Conservation (phyloP, 768 basidiomycete genomes). For the Lentinula edodes region DNA sequence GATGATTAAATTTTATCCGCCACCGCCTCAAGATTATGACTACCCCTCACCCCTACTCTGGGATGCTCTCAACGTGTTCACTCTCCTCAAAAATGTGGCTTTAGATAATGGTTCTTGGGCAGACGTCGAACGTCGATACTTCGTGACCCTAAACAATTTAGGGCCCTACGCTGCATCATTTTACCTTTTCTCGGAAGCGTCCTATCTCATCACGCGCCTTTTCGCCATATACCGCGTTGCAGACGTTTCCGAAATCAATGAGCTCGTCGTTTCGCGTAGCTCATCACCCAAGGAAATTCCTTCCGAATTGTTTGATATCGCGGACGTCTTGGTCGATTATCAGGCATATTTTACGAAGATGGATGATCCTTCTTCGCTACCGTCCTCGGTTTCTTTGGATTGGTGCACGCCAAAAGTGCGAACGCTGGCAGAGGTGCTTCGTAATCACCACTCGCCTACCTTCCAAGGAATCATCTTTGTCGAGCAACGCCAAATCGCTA, state of each 20-base stretch:
- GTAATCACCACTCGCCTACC: slow-evolving; percentile 40
- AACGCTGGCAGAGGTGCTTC: slow-evolving; percentile 55
- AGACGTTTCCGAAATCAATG: not conserved
- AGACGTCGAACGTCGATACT: slow-evolving; percentile 58
- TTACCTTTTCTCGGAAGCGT: slow-evolving; percentile 60
- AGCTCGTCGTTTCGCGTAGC: not conserved
- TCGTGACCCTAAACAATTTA: slow-evolving; percentile 53
- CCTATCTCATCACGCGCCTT: slow-evolving; percentile 39
- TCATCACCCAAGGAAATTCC: slow-evolving; percentile 17
- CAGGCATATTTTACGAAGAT: slow-evolving; percentile 29
- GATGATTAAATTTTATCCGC: slow-evolving; percentile 53
- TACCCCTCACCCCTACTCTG: slow-evolving; percentile 56
- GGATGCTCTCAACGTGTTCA: slow-evolving; percentile 40
- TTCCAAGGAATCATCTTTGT: slow-evolving; percentile 89
- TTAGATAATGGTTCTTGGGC: slow-evolving; percentile 47
- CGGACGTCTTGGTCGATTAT: slow-evolving; percentile 42
- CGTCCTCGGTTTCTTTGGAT: slow-evolving; percentile 39
- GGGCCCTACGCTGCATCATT: slow-evolving; percentile 74
- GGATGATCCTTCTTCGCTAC: slow-evolving; percentile 23
- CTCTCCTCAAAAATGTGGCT: slow-evolving; percentile 14
- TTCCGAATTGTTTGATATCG: slow-evolving; percentile 40
- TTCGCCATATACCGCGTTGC: slow-evolving; percentile 15
- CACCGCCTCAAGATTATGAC: slow-evolving; percentile 45
- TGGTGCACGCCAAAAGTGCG: slow-evolving; percentile 76
- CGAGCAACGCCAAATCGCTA: slow-evolving; percentile 77